Evolutionary conservation across 768 basidiomycete genomes (phyloP), one percentile per base, ranked within the genome.

Genomic region (Boletus eberwhitei): DNA sequence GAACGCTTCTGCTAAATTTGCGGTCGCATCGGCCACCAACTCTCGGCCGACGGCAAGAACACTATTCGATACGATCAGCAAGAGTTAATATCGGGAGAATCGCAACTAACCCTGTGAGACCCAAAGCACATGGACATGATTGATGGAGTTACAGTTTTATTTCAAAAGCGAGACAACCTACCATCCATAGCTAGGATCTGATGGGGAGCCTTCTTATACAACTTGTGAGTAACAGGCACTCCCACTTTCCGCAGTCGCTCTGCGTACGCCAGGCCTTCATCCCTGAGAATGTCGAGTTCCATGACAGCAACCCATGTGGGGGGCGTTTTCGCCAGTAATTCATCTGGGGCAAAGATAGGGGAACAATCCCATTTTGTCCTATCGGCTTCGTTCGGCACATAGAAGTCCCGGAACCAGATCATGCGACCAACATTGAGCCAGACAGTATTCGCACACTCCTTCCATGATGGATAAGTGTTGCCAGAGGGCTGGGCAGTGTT

Each of bases 181-280:
- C 86, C 84, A 57, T 88, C 86, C 85, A 88, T 86, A 7, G 82
- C 83, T 79, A 89, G 82, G 40, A 87, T 80, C 1, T 81, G 86
- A 72, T 89, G 87, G 29, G 87, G 88, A 5, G 82, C 84, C 14
- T 77, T 79, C 60, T 79, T 75, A 66, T 89, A 90, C 21, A 83
- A 66, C 61, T 77, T 78, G 4, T 79, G 69, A 52, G 85, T 77
- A 13, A 81, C 81, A 21, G 75, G 65, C 16, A 85, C 80, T 2
- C 85, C 86, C 2, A 72, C 75, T 34, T 73, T 67, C 59, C 63
- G 75, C 64, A 90, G 61, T 67, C 79, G 85, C 58, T 83, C 74
- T 0, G 77, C 86, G 58, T 85, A 90, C 26, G 74, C 76, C 7
- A 86, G 70, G 0, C 86, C 88, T 62, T 91, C 89, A 41, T 83